Evolutionary conservation across 2,329 filamentous ascomycete species (phyloP).

Genomic region (Rhynchosporium graminicola): DNA sequence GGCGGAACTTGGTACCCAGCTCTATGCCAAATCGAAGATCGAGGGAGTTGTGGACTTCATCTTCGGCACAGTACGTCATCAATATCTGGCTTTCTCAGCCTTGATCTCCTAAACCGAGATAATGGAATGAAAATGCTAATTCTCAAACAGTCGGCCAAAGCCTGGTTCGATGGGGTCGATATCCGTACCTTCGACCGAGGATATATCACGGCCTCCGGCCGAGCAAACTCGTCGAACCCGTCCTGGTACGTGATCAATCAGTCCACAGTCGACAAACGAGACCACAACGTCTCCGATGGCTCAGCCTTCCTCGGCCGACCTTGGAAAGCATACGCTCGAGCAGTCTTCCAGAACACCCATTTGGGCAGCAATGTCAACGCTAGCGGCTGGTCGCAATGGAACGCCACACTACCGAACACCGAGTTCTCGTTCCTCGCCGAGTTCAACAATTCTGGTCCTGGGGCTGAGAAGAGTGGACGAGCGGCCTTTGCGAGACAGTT

Average conservation of each 20-base stretch:
- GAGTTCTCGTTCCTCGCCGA: slow-evolving; percentile 52
- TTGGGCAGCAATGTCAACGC: slow-evolving; percentile 51
- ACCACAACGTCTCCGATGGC: slow-evolving; percentile 43
- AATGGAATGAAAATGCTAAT: no score
- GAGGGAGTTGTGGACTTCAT: slow-evolving; percentile 61
- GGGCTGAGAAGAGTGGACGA: slow-evolving; percentile 35
- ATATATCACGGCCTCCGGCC: slow-evolving; percentile 50
- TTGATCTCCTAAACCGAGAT: no score
- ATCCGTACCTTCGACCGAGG: slow-evolving; percentile 49
- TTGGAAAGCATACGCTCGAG: slow-evolving; percentile 51
- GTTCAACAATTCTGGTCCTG: slow-evolving; percentile 53
- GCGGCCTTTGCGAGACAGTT: slow-evolving; percentile 25
- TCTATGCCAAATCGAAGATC: slow-evolving; percentile 58
- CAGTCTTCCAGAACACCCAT: slow-evolving; percentile 52
- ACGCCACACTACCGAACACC: slow-evolving; percentile 43
- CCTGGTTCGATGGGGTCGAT: slow-evolving; percentile 51
- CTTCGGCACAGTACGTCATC: slow-evolving; percentile 45
- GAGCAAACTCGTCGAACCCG: slow-evolving; percentile 41
- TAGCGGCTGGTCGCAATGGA: slow-evolving; percentile 55
- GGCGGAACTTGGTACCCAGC: slow-evolving; percentile 51
- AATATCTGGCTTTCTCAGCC: no score
- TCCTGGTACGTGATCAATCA: slow-evolving; percentile 59
- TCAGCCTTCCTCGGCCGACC: slow-evolving; percentile 54
- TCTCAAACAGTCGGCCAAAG: slow-evolving; percentile 44
- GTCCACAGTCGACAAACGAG: slow-evolving; percentile 47